Base-by-base conservation (phyloP, 306 rosid species). In the Trifolium dubium region DNA sequence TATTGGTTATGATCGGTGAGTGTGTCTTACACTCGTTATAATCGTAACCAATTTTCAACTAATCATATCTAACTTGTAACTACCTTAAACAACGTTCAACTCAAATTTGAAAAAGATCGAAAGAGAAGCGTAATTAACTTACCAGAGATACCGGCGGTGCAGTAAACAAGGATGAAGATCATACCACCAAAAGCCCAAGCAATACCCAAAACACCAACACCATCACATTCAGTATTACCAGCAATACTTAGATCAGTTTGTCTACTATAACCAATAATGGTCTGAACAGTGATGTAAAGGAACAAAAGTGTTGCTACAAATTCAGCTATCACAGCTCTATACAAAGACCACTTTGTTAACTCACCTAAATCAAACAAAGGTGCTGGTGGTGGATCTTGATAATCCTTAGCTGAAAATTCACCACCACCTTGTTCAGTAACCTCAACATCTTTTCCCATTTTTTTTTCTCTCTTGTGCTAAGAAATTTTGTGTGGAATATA, bases 141-240 rank as follows among this genome's bases (percentile, higher is more conserved):
- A 92, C 97, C 98, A 1, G 98, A 91, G 83, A 93, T 93, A 12
- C 98, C 97, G 78, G 98, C 98, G 44, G 98, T 91, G 91, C 98
- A 93, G 94, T 91, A 93, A 71, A 93, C 98, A 23, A 93, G 98
- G 85, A 93, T 34, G 85, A 93, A 93, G 83, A 93, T 93, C 98
- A 93, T 93, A 79, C 98, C 98, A 8, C 98, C 98, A 40, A 93
- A 93, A 70, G 98, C 97, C 98, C 98, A 93, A 9, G 98, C 98
- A 23, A 93, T 93, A 28, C 98, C 98, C 46, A 93, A 84, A 43
- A 89, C 29, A 2, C 98, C 98, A 10, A 93, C 98, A 0, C 98
- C 98, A 35, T 43, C 83, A 17, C 98, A 93, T 2, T 84, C 75
- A 4, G 64, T 64, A 73, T 77, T 87, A 37, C 60, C 58, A 0